Evolutionary conservation across 331 rosid species (phyloP).

Genomic region (Malus hybrid): DNA sequence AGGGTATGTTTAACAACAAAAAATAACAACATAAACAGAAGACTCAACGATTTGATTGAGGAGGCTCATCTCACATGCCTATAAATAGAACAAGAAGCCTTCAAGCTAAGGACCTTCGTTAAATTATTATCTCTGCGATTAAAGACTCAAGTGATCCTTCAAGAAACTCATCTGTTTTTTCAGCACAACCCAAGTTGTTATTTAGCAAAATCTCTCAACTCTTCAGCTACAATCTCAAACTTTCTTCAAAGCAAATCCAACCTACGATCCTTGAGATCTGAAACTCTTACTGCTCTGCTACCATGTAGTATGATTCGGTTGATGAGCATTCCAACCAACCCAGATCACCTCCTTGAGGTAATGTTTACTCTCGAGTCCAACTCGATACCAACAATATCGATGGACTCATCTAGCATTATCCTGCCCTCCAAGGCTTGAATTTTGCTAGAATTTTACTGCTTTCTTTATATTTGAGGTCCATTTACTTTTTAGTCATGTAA

Average conservation of each 20-base stretch:
- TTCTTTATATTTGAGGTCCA: not conserved
- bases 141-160: not conserved
- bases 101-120: too few species aligned
- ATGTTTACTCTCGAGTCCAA: not conserved
- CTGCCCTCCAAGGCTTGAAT: not conserved
- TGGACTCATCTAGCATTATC: not conserved
- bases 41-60: too few species aligned
- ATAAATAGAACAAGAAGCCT: too few species aligned
- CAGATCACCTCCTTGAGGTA: not conserved
- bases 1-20: not conserved
- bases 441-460: too few species aligned
- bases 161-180: not conserved
- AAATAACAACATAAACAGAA: not conserved
- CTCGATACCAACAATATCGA: not conserved
- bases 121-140: not conserved
- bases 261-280: not conserved
- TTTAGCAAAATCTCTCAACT: not conserved
- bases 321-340: not conserved
- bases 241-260: not conserved
- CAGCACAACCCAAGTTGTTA: too few species aligned
- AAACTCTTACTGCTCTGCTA: not conserved
- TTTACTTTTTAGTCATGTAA: not conserved
- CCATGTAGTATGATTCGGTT: not conserved
- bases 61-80: not conserved
- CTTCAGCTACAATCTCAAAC: not conserved